These are phyloP conservation scores for Trichoderma pleuroti DNA, from an alignment of 2,329 filamentous ascomycete species.

Conservation along the genomic window DNA sequence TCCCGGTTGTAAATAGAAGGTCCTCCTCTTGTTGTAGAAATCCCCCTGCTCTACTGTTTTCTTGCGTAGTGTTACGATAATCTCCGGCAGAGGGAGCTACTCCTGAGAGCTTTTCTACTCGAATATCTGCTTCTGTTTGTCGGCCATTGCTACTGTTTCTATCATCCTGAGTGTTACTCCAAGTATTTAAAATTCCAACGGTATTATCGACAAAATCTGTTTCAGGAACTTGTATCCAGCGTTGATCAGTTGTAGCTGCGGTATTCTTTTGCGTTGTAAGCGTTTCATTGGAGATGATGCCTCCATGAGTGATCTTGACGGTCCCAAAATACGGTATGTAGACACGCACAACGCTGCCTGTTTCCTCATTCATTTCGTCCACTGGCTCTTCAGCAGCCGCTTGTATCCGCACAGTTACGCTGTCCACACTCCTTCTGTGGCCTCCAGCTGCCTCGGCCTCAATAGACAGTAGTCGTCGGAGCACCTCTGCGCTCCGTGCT, in stretches of 20 bases:
- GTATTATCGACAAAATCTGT: background rate
- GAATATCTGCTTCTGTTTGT: background rate
- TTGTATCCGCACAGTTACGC: background rate
- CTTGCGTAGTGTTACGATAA: background rate
- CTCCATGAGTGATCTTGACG: background rate
- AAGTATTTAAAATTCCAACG: background rate
- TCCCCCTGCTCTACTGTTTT: background rate
- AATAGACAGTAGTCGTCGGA: background rate
- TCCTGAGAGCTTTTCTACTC: background rate
- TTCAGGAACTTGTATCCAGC: background rate
- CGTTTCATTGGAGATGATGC: background rate
- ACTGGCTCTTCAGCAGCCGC: background rate
- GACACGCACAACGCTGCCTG: background rate
- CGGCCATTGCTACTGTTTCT: background rate
- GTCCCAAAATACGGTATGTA: background rate
- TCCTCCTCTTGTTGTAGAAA: background rate
- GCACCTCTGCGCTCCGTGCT: background rate
- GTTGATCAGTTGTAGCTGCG: background rate
- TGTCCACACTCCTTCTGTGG: background rate
- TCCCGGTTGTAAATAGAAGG: background rate
- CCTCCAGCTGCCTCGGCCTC: background rate
- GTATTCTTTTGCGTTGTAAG: background rate
- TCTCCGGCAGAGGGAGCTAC: background rate
- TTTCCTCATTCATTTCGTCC: background rate
- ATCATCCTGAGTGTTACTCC: background rate